Base-by-base conservation (phyloP, 257 asterid species). In the Rehmannia glutinosa region DNA sequence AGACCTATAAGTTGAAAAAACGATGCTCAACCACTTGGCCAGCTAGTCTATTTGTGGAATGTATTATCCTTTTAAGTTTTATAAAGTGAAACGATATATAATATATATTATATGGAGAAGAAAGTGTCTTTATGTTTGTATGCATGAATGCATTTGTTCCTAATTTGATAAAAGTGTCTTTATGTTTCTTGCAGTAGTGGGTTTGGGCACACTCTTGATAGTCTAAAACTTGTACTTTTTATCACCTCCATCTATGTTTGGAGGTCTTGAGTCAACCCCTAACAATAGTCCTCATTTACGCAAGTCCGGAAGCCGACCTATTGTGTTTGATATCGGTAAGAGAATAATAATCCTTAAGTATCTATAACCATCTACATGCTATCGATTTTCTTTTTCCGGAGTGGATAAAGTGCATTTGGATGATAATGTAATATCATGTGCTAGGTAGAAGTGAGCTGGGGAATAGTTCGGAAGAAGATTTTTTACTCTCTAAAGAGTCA, bases 181-280 rank as follows among this genome's bases (percentile, higher is more conserved):
- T 13, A n/a, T n/a, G n/a, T n/a, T n/a, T n/a, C n/a, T n/a, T n/a
- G n/a, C 73, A 66, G 82, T 71, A 69, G 79, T 66, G 72, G n/a
- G n/a, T 75, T 54, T 53, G 21, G 68, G 42, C 62, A 36, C 67
- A 20, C n/a, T n/a, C 59, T 69, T 69, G 56, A 73, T 46, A n/a
- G n/a, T n/a, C n/a, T 7, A 74, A 66, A 68, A 59, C 69, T 42
- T n/a, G 41, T 57, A 67, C 45, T 64, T 49, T 43, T 47, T 71
- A 66, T 68, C 73, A 52, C 92, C 86, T 80, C 87, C 92, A 82
- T 87, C 94, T 81, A 86, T 92, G 96, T 82, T 90, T 79, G 98
- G 96, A 84, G 87, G 91, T 77, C 78, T 75, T 35, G 83, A 68
- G 69, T n/a, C n/a, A n/a, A n/a, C n/a, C n/a, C n/a, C n/a, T n/a